A percentile compares a stretch with the other conserved stretches of the same genome.
phyloP scores from a whole-genome alignment of 164 flowering plant genomes.

The Dillenia suffruticosa region DNA sequence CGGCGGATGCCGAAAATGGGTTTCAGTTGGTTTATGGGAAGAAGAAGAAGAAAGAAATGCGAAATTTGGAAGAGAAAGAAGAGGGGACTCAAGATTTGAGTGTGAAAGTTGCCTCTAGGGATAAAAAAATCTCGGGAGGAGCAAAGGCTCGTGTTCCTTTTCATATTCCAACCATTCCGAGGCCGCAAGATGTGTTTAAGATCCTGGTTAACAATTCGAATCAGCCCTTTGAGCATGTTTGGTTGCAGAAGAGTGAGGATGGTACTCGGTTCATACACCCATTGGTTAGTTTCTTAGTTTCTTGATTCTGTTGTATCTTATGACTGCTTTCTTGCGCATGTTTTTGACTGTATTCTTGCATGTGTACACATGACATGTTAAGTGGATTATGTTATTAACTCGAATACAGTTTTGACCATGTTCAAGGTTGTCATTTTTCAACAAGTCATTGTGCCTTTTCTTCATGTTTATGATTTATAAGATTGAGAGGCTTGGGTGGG shows the following conservation, averaged over 20 bases:
- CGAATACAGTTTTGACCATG: too few relatives aligned
- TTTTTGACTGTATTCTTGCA: not conserved
- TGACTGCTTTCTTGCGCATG: not conserved
- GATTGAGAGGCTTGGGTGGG: too few relatives aligned
- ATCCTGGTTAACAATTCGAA: constrained; percentile 80
- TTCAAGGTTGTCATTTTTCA: too few relatives aligned
- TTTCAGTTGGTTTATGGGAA: constrained; percentile 79
- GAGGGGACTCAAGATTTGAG: constrained; percentile 10
- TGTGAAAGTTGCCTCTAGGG: constrained; percentile 58
- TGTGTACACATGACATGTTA: not conserved
- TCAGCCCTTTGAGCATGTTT: constrained; percentile 84
- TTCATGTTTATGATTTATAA: too few relatives aligned
- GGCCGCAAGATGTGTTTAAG: constrained; percentile 73
- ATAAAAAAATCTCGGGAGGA: constrained; percentile 29
- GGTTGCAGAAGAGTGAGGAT: constrained; percentile 87
- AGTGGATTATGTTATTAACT: not conserved
- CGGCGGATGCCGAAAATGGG: constrained; percentile 37
- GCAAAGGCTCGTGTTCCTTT: constrained; percentile 67
- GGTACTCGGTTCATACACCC: constrained; percentile 71
- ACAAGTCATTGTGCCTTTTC: too few relatives aligned
- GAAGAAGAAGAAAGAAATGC: constrained; percentile 44
- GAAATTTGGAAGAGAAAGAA: constrained; percentile 7
- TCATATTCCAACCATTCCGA: constrained; percentile 69
- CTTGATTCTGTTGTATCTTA: not conserved
- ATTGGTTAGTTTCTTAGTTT: constrained; percentile 45